A percentile compares a stretch with the other conserved stretches of the same genome.
These are phyloP conservation scores for Leptosphaerulina australis DNA, from an alignment of 2,329 filamentous ascomycete genomes.

Conservation along the genomic window DNA sequence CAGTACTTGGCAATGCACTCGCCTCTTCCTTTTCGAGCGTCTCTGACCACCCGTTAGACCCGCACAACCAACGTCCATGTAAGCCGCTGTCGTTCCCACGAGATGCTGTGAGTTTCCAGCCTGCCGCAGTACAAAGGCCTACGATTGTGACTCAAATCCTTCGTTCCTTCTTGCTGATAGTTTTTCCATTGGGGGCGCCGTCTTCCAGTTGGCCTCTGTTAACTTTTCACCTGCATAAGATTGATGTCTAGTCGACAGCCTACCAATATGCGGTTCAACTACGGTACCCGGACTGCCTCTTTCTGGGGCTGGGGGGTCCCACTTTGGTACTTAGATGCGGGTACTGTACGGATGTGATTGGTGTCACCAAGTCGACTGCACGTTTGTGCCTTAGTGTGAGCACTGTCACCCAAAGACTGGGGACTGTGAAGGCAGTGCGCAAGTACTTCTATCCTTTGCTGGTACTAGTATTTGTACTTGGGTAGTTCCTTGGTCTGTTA, in stretches of 20 bases:
- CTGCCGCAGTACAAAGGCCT: slow-evolving; percentile 2
- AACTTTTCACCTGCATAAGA: slow-evolving; percentile 26
- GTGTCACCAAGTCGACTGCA: slow-evolving; percentile 25
- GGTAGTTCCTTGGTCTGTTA: slow-evolving; percentile 31
- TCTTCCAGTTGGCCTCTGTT: slow-evolving; percentile 13
- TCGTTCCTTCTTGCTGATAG: background rate
- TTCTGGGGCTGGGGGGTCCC: slow-evolving; percentile 11
- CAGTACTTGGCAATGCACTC: slow-evolving; percentile 19
- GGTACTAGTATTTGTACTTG: slow-evolving; percentile 35
- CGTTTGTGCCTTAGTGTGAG: slow-evolving; percentile 34
- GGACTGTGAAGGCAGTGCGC: slow-evolving; percentile 26
- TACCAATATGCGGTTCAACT: slow-evolving; percentile 11
- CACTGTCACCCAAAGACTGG: slow-evolving; percentile 31
- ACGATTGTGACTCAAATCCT: background rate
- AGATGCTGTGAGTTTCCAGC: background rate
- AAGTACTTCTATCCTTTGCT: slow-evolving; percentile 13
- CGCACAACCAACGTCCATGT: slow-evolving; percentile 18
- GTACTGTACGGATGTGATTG: slow-evolving; percentile 31
- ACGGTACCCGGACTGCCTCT: slow-evolving; percentile 9
- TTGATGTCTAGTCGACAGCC: slow-evolving; percentile 5
- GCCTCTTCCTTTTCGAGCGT: slow-evolving; percentile 18
- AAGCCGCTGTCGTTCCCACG: slow-evolving; percentile 4
- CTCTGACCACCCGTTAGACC: slow-evolving; percentile 27
- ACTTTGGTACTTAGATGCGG: slow-evolving; percentile 27
- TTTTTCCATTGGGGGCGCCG: background rate